These are phyloP conservation scores for Eleusine indica DNA, from an alignment of 176 grass and related monocot species.

Conservation along the genomic window DNA sequence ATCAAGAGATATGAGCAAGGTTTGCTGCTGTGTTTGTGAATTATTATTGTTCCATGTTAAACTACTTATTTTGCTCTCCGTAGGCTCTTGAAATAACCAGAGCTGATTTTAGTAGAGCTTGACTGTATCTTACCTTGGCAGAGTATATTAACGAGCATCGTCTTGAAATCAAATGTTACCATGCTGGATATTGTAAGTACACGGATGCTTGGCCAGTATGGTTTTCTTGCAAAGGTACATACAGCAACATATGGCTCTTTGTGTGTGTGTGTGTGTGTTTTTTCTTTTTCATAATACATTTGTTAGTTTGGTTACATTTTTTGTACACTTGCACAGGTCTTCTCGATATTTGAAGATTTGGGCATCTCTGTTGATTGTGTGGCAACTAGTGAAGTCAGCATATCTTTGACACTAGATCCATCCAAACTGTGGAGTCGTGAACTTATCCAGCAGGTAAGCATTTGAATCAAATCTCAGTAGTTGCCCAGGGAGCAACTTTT, in stretches of 20 bases:
- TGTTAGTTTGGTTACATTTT: constrained; percentile 8
- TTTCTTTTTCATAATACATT: neutral
- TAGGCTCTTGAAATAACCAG: neutral
- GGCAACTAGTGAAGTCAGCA: constrained; percentile 98
- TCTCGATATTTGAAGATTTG: constrained; percentile 97
- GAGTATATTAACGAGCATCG: constrained; percentile 92
- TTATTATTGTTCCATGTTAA: constrained; percentile 22
- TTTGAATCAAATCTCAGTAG: constrained; percentile 6
- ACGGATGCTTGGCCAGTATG: constrained; percentile 90
- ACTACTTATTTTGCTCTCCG: constrained; percentile 18
- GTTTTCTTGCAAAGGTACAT: constrained; percentile 91
- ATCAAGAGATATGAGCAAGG: constrained; percentile 94
- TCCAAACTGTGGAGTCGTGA: constrained; percentile 93
- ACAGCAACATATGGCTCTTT: neutral
- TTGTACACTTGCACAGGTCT: constrained; percentile 56
- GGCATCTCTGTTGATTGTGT: constrained; percentile 96
- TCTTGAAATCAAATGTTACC: constrained; percentile 96
- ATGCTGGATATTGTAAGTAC: constrained; percentile 99
- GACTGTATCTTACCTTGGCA: constrained; percentile 43
- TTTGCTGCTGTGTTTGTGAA: constrained; percentile 34
- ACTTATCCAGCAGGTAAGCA: constrained; percentile 81
- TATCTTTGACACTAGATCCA: constrained; percentile 82
- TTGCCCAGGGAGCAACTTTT: too few species aligned
- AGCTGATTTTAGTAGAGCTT: constrained; percentile 2
- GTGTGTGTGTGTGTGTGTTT: neutral